Evolutionary conservation across 352 stramenopile species (phyloP), one percentile per base, ranked within the genome.

Genomic region (Aphanomyces stellatus): DNA sequence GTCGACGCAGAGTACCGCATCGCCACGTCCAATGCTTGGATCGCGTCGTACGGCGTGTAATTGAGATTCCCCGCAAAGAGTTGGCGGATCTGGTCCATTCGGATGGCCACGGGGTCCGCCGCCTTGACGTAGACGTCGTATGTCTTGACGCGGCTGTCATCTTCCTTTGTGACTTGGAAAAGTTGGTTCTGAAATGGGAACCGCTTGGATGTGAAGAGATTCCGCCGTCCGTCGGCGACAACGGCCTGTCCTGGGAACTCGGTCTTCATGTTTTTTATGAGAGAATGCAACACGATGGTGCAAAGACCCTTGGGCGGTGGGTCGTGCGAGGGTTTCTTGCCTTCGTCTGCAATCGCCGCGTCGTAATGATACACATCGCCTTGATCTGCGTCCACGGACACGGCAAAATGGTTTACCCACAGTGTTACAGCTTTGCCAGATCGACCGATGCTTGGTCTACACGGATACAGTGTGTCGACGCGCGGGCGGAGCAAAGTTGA

Each of bases 331-430:
- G 79, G 83, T 27, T 68, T 77, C 6, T 57, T 53, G 0, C 72
- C 78, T 28, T 53, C 48, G 57, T 82, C 71, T 0, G 71, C 71
- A 57, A 91, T 82, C 51, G 76, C 55, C 2, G 87, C 81, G 60
- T 91, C 82, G 65, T 91, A 91, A 74, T 91, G 82, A 55, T 77
- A 91, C 7, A 87, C 64, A 42, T 89, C 81, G 2, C 74, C 79
- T 0, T 64, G 56, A n/a, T 73, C 48, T 17, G 75, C 64, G 11
- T 72, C 77, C 33, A 85, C 73, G 31, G 74, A 76, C 17, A 91
- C 81, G 19, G 71, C 71, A 49, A 89, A 91, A 37, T 89, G 81
- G 46, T 91, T 91, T 4, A 78, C 82, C 37, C 76, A 62, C 0
- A 89, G 15, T 49, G 69, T 81, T 15, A 88, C 70, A 0, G 63